Conservation (phyloP, 768 basidiomycete species). For the Macrolepiota fuliginosa region DNA sequence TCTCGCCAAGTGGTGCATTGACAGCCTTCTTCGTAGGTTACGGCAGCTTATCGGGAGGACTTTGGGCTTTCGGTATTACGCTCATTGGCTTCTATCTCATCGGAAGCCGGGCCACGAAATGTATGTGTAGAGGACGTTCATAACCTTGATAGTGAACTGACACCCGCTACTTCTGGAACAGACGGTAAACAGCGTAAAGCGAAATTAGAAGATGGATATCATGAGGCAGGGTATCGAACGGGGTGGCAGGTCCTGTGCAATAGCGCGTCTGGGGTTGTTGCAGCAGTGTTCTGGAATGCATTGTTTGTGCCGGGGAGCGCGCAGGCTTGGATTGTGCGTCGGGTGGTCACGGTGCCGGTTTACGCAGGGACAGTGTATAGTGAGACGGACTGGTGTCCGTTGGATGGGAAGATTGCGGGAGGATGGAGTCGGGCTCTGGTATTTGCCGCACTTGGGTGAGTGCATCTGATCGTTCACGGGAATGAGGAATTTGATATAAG, state of each 20-base stretch:
- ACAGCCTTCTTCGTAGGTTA: conserved; percentile 80
- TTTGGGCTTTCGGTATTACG: conserved; percentile 60
- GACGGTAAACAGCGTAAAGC: conserved; percentile 77
- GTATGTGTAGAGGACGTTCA: conserved; percentile 32
- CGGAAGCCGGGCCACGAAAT: conserved; percentile 83
- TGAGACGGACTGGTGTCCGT: conserved; percentile 58
- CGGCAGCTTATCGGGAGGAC: conserved; percentile 63
- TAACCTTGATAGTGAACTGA: background rate
- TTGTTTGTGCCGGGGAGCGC: conserved; percentile 44
- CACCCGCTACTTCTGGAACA: conserved; percentile 19
- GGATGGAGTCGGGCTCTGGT: conserved; percentile 63
- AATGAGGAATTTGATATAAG: background rate
- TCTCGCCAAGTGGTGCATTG: conserved; percentile 73
- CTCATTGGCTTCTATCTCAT: conserved; percentile 78
- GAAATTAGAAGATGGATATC: conserved; percentile 74
- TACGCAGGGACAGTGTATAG: conserved; percentile 28
- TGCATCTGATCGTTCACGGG: background rate
- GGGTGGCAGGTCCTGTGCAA: conserved; percentile 86
- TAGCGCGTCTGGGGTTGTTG: conserved; percentile 61
- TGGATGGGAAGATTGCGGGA: conserved; percentile 37
- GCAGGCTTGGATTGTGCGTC: conserved; percentile 31
- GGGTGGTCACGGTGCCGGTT: conserved; percentile 21
- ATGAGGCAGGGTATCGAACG: conserved; percentile 67
- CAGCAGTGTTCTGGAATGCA: conserved; percentile 62
- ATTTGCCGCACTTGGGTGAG: conserved; percentile 66